A percentile compares a stretch with the other conserved stretches of the same genome.
Evolutionary conservation across 495 filamentous ascomycete genomes (phyloP).

Genomic region (Hypoxylon cercidicola): DNA sequence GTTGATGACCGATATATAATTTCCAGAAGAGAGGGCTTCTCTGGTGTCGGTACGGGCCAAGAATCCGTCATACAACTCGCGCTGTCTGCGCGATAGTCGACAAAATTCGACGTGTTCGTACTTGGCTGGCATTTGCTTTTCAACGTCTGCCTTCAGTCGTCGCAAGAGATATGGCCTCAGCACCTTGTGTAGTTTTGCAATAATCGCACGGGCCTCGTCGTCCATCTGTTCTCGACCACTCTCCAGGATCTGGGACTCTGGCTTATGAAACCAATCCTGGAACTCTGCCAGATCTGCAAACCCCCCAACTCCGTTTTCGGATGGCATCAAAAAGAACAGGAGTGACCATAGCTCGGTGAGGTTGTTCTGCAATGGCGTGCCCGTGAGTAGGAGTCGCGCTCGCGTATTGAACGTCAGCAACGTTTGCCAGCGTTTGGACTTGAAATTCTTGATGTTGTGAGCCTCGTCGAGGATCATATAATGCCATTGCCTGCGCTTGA

Average conservation of each 20-base stretch:
- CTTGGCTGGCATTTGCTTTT: conserved; percentile 99
- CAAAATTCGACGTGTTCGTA: conserved; percentile 98
- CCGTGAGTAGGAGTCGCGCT: conserved; percentile 88
- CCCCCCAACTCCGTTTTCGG: conserved; percentile 83
- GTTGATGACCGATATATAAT: conserved; percentile 97
- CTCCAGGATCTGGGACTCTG: conserved; percentile 94
- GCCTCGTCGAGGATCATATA: conserved; percentile 99
- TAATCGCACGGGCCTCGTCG: conserved; percentile 86
- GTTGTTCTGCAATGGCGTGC: conserved; percentile 97
- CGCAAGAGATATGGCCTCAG: conserved; percentile 92
- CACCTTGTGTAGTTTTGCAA: conserved; percentile 91
- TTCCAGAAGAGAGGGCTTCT: conserved; percentile 89
- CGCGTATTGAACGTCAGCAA: conserved; percentile 90
- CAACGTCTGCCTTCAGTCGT: conserved; percentile 94
- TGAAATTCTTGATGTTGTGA: conserved; percentile 99
- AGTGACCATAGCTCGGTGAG: conserved; percentile 97
- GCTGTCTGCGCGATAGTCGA: conserved; percentile 90
- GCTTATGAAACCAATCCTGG: conserved; percentile 90
- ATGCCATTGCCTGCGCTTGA: conserved; percentile 93
- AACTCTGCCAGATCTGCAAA: conserved; percentile 94
- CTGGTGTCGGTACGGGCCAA: conserved; percentile 92
- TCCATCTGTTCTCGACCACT: conserved; percentile 93
- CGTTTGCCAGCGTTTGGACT: conserved; percentile 95
- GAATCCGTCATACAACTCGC: conserved; percentile 96
- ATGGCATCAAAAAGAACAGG: conserved; percentile 93